A percentile compares a stretch with the other conserved stretches of the same genome.
phyloP scores from a whole-genome alignment of 139 green algal genomes.

The Trebouxia sp. region DNA sequence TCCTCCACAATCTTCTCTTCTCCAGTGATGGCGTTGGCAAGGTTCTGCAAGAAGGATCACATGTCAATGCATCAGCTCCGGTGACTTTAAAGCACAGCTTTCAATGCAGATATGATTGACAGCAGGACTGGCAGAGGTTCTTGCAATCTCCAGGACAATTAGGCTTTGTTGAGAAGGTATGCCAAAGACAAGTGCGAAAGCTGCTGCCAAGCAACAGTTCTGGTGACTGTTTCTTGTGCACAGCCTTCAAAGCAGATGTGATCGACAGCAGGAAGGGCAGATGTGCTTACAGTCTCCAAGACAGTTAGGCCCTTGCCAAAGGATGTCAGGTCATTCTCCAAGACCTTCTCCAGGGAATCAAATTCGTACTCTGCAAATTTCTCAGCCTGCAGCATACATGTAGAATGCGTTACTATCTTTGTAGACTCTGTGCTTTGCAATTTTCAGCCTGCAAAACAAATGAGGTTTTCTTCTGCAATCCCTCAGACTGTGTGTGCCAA shows the following conservation, averaged over 20 bases:
- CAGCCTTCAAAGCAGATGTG: neutral
- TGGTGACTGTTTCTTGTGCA: no score
- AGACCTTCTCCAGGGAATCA: constrained; percentile 30
- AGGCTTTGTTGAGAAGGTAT: no score
- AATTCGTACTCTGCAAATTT: constrained; percentile 33
- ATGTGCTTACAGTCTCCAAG: constrained; percentile 38
- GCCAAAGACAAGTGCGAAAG: no score
- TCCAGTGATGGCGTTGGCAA: constrained; percentile 35
- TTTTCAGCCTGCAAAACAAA: no score
- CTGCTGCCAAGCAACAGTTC: neutral
- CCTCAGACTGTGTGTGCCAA: no score
- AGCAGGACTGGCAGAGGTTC: neutral
- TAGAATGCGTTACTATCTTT: no score
- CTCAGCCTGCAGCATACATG: constrained; percentile 32
- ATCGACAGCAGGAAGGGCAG: neutral
- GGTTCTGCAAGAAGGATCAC: no score
- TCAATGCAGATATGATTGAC: neutral
- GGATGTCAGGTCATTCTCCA: constrained; percentile 54
- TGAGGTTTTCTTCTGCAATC: no score
- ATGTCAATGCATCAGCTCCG: no score
- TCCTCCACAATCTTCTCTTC: constrained; percentile 41
- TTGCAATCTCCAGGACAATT: constrained; percentile 55
- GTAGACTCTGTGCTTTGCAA: no score
- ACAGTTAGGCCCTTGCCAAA: constrained; percentile 76
- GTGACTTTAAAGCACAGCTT: no score